Conservation (phyloP, 345 rosid species). For the Bruguiera sexangula region DNA sequence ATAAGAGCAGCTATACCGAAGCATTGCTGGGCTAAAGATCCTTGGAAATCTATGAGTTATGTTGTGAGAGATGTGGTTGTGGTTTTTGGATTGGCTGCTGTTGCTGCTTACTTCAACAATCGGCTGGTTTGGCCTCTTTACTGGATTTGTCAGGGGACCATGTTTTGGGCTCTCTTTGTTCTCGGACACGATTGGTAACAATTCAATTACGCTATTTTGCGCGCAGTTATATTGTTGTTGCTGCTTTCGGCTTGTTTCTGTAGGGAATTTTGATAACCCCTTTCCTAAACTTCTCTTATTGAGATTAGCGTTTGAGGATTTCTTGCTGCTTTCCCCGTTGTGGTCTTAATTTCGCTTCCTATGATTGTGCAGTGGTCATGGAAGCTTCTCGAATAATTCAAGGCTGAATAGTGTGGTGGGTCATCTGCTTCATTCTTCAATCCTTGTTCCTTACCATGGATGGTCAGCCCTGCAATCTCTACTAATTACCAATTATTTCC, state of each 20-base stretch:
- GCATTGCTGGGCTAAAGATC: constrained; percentile 90
- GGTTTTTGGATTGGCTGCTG: constrained; percentile 70
- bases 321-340: too few species aligned
- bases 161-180: constrained; percentile 98
- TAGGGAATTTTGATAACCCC: too few species aligned
- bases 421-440: constrained; percentile 84
- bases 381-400: constrained; percentile 75
- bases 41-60: constrained; percentile 79
- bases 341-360: constrained; percentile 5
- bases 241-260: too few species aligned
- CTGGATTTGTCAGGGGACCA: constrained; percentile 89
- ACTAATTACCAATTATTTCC: not conserved
- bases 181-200: constrained; percentile 94
- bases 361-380: constrained; percentile 67
- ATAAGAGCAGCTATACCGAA: constrained; percentile 84
- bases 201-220: not conserved
- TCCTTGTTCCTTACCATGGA: constrained; percentile 92
- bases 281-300: too few species aligned
- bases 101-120: constrained; percentile 56
- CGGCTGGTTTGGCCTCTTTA: constrained; percentile 92
- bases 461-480: constrained; percentile 47
- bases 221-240: not conserved
- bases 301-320: too few species aligned
- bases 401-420: constrained; percentile 73
- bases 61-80: constrained; percentile 72